phyloP scores from a whole-genome alignment of 116 monocot genomes.

The Trichopus zeylanicus region DNA sequence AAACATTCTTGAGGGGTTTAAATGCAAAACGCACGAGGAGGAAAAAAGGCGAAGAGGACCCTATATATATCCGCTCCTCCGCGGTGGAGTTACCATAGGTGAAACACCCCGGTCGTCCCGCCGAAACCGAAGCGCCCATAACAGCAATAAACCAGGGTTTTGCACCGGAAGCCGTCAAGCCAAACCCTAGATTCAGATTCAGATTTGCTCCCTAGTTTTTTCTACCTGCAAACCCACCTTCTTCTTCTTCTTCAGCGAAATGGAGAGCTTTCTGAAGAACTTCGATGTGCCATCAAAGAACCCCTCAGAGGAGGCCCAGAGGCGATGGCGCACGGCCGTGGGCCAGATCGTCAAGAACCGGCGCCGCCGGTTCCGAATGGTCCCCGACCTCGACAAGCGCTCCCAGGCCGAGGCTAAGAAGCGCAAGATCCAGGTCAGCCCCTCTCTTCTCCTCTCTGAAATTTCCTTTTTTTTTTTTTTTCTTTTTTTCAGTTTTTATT shows the following conservation, averaged over 20 bases:
- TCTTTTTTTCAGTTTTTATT: neutral
- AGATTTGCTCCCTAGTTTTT: too few relatives aligned
- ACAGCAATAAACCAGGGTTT: neutral
- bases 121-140: neutral
- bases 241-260: neutral
- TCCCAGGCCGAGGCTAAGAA: conserved; percentile 19
- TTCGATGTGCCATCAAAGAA: conserved; percentile 50
- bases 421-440: conserved; percentile 26
- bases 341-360: conserved; percentile 41
- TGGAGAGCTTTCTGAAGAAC: conserved; percentile 23
- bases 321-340: conserved; percentile 32
- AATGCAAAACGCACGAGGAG: too few relatives aligned
- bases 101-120: neutral
- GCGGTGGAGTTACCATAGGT: too few relatives aligned
- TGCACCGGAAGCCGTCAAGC: neutral
- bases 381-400: conserved; percentile 35
- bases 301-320: conserved; percentile 32
- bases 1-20: too few relatives aligned
- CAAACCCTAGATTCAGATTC: conserved; percentile 2
- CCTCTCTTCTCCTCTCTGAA: neutral
- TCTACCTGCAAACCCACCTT: neutral
- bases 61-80: too few relatives aligned
- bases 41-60: too few relatives aligned
- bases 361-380: conserved; percentile 45
- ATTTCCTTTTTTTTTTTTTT: neutral